Evolutionary conservation across 192 early-diverging fungal genomes (phyloP).

Genomic region (Coemansia sp.): DNA sequence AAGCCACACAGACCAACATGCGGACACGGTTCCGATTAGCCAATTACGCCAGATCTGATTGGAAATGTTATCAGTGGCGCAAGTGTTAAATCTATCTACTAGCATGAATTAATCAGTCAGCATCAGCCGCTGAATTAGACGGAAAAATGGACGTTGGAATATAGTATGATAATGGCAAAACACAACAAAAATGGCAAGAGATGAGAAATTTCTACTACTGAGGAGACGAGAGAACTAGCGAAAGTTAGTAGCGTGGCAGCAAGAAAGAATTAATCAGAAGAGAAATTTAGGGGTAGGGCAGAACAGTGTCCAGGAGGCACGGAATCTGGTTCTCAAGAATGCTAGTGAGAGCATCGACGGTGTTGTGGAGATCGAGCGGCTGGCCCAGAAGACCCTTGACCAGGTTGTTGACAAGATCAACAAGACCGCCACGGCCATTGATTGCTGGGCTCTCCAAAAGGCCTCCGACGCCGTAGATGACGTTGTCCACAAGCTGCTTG

Average conservation of each 20-base stretch:
- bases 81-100: too few relatives aligned
- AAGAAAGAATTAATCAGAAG: not conserved
- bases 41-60: too few relatives aligned
- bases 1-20: too few relatives aligned
- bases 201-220: not conserved
- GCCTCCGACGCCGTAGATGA: constrained; percentile 28
- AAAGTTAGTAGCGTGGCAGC: not conserved
- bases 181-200: constrained; percentile 1
- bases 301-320: constrained; percentile 46
- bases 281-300: constrained; percentile 36
- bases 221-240: not conserved
- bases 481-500: constrained; percentile 48
- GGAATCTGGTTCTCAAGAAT: constrained; percentile 48
- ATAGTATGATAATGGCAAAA: constrained; percentile 9
- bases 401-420: constrained; percentile 48
- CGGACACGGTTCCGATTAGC: too few relatives aligned
- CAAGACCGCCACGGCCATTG: constrained; percentile 27
- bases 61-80: too few relatives aligned
- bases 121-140: not conserved
- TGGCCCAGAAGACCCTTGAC: constrained; percentile 42
- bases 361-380: constrained; percentile 40
- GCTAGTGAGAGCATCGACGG: constrained; percentile 31
- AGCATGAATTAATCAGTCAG: too few relatives aligned
- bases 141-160: not conserved
- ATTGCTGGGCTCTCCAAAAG: constrained; percentile 38